Percentiles rank a stretch among this genome's conserved stretches.
Conservation (phyloP, 352 stramenopile genomes). For the Pythium sp. region DNA sequence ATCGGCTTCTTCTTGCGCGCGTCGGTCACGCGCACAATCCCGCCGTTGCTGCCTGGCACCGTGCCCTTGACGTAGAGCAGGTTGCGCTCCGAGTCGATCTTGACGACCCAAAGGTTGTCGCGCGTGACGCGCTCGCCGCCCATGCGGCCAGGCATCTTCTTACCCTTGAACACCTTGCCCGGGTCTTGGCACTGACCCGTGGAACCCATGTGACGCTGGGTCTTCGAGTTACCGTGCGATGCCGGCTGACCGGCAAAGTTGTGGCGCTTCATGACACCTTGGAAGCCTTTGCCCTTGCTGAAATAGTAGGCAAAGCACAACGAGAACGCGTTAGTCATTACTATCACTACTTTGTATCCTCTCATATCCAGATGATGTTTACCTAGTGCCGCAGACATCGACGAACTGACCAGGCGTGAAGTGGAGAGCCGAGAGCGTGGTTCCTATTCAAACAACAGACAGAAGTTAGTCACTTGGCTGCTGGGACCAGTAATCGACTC, state of each 20-base stretch:
- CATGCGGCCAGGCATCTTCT: constrained; percentile 99
- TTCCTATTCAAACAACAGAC: constrained; percentile 29
- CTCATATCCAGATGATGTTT: neutral
- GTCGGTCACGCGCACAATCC: constrained; percentile 83
- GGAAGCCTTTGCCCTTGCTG: constrained; percentile 87
- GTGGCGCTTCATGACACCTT: constrained; percentile 98
- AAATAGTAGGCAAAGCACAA: neutral
- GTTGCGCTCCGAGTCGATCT: constrained; percentile 92
- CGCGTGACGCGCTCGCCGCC: constrained; percentile 92
- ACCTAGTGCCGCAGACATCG: constrained; percentile 93
- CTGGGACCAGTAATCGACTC: neutral
- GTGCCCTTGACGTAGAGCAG: constrained; percentile 93
- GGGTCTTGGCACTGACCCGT: constrained; percentile 98
- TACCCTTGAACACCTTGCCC: constrained; percentile 98
- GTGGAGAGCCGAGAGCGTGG: constrained; percentile 93
- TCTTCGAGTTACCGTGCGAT: constrained; percentile 98
- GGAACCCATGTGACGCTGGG: constrained; percentile 94
- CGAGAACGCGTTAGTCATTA: neutral
- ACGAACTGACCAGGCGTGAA: constrained; percentile 98
- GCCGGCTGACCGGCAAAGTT: constrained; percentile 96
- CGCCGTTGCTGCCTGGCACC: constrained; percentile 90
- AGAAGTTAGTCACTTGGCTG: neutral
- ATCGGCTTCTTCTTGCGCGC: constrained; percentile 81
- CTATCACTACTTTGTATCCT: no score
- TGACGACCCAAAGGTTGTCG: constrained; percentile 94